These are phyloP conservation scores for Digitaria exilis DNA, from an alignment of 202 grass and related monocot species.

Conservation along the genomic window DNA sequence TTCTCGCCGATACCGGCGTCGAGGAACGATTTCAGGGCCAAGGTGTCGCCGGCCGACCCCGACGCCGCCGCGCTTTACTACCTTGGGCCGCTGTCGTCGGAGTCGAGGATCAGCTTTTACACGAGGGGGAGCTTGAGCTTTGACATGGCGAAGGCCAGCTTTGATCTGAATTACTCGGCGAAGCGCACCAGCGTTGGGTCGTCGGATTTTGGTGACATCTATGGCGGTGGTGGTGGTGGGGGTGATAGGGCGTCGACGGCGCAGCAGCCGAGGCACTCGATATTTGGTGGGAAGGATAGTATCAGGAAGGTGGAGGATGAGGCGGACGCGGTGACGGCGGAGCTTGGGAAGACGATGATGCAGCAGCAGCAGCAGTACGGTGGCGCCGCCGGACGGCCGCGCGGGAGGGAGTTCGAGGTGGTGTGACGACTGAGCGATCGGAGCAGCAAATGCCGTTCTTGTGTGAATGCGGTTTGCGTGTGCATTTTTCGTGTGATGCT, in stretches of 20 bases:
- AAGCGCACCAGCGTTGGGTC: slow-evolving; percentile 62
- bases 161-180: slow-evolving; percentile 58
- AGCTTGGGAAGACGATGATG: slow-evolving; percentile 46
- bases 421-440: slow-evolving; percentile 11
- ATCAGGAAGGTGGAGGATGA: slow-evolving; percentile 63
- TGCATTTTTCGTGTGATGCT: neutral
- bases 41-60: slow-evolving; percentile 51
- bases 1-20: slow-evolving; percentile 65
- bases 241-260: slow-evolving; percentile 33
- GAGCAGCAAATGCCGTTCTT: no score
- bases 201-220: slow-evolving; percentile 87
- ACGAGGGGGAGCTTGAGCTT: slow-evolving; percentile 62
- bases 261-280: slow-evolving; percentile 55
- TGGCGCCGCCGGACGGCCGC: slow-evolving; percentile 2
- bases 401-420: slow-evolving; percentile 50
- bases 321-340: slow-evolving; percentile 44
- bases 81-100: slow-evolving; percentile 33
- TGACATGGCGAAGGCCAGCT: slow-evolving; percentile 76
- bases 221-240: slow-evolving; percentile 9
- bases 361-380: slow-evolving; percentile 25
- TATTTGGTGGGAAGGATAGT: slow-evolving; percentile 48
- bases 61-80: slow-evolving; percentile 55
- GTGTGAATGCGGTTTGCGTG: no score
- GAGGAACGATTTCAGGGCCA: slow-evolving; percentile 64
- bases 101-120: slow-evolving; percentile 56